A percentile compares a stretch with the other conserved stretches of the same genome.
Evolutionary conservation across 208 protist genomes (phyloP).

Genomic region (Angomonas deanei): DNA sequence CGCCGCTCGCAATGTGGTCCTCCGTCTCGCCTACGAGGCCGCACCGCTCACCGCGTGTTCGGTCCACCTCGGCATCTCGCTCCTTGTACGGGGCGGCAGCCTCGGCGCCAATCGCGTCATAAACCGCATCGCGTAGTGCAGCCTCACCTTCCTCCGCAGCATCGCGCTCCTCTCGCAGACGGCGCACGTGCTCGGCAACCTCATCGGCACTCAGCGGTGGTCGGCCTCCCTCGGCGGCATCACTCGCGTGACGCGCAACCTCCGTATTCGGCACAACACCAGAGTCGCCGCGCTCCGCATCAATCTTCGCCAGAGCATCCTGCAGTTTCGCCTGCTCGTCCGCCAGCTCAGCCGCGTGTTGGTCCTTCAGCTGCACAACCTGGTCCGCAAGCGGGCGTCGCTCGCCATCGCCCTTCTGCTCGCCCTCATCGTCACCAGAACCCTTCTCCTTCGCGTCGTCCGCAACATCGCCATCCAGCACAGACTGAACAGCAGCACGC

Average conservation of each 20-base stretch:
- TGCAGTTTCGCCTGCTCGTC: neutral
- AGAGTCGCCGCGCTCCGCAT: neutral
- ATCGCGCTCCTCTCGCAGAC: neutral
- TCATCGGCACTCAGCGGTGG: neutral
- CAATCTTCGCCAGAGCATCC: neutral
- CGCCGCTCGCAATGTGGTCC: neutral
- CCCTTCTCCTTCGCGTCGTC: neutral
- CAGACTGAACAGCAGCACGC: neutral
- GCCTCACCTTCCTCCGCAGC: neutral
- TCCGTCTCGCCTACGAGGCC: neutral
- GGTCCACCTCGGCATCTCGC: neutral
- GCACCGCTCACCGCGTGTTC: neutral
- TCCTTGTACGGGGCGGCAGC: neutral
- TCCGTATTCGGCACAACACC: neutral
- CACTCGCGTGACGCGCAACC: neutral
- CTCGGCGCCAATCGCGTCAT: neutral
- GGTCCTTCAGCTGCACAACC: neutral
- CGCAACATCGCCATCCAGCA: neutral
- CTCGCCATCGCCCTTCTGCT: neutral
- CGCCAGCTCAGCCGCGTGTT: neutral
- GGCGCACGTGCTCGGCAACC: neutral
- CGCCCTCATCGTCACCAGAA: neutral
- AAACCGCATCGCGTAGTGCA: neutral
- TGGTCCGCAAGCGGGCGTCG: neutral
- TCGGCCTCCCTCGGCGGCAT: neutral